Conservation (phyloP, 2,329 filamentous ascomycete genomes). For the Cryphonectria japonica region DNA sequence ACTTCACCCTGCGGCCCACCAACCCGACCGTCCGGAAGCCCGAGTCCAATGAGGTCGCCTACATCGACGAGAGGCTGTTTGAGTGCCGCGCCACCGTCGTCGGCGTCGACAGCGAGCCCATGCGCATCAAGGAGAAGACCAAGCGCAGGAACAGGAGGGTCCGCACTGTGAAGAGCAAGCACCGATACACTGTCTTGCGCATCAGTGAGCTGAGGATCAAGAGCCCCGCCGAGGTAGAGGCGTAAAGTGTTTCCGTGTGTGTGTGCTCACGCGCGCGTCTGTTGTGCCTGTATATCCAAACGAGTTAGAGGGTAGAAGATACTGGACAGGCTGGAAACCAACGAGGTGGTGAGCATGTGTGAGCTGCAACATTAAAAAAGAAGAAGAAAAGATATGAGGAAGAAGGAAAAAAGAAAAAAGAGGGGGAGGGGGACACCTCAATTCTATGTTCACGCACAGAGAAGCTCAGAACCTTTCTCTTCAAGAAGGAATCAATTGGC, state of each 20-base stretch:
- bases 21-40: conserved; percentile 56
- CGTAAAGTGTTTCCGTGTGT: background rate
- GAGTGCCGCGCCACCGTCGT: conserved; percentile 84
- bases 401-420: background rate
- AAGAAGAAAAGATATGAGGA: no score
- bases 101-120: conserved; percentile 79
- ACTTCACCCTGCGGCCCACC: conserved; percentile 70
- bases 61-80: conserved; percentile 81
- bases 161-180: conserved; percentile 85
- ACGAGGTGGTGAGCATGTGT: background rate
- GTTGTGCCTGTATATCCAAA: background rate
- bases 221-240: conserved; percentile 45
- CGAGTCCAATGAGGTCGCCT: conserved; percentile 68
- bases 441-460: no score
- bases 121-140: conserved; percentile 79
- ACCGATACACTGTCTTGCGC: conserved; percentile 82
- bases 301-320: background rate
- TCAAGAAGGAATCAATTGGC: background rate
- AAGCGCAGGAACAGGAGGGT: conserved; percentile 76
- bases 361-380: background rate
- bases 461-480: no score
- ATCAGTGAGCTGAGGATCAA: conserved; percentile 80
- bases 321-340: background rate
- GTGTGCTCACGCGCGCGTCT: no score
- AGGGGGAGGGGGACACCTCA: no score